These are phyloP conservation scores for Melaleuca alternifolia DNA, from an alignment of 345 rosid genomes.

Conservation along the genomic window DNA sequence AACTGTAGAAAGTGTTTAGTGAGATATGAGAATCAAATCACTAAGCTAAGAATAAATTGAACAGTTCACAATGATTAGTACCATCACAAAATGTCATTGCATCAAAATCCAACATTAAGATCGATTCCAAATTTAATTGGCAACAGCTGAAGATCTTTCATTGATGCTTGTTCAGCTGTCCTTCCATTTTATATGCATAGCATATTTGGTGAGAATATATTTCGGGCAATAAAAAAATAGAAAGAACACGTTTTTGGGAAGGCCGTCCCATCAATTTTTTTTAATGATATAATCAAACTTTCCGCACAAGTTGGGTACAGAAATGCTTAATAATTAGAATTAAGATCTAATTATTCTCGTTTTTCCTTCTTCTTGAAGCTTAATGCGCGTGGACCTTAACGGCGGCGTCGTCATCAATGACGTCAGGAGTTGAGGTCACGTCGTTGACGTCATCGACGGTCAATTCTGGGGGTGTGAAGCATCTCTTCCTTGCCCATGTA, in stretches of 20 bases:
- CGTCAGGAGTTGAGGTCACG: background rate
- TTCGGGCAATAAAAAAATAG: background rate
- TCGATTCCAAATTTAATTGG: background rate
- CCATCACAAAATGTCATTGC: background rate
- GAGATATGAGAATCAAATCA: background rate
- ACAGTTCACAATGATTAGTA: background rate
- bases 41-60: background rate
- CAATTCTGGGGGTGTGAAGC: too few species aligned
- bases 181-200: background rate
- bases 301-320: background rate
- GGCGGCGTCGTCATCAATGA: background rate
- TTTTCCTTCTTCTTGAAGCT: background rate
- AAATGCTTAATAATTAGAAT: background rate
- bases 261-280: background rate
- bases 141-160: background rate
- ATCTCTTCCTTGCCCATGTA: too few species aligned
- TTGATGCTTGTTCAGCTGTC: background rate
- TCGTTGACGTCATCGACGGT: background rate
- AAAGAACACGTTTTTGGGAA: background rate
- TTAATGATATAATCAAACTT: background rate
- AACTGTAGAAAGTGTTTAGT: background rate
- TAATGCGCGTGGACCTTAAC: background rate
- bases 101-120: background rate
- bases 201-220: background rate
- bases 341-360: background rate